Base-by-base conservation (phyloP, 1,284 basidiomycete genomes). In the Neonothopanus nambi region DNA sequence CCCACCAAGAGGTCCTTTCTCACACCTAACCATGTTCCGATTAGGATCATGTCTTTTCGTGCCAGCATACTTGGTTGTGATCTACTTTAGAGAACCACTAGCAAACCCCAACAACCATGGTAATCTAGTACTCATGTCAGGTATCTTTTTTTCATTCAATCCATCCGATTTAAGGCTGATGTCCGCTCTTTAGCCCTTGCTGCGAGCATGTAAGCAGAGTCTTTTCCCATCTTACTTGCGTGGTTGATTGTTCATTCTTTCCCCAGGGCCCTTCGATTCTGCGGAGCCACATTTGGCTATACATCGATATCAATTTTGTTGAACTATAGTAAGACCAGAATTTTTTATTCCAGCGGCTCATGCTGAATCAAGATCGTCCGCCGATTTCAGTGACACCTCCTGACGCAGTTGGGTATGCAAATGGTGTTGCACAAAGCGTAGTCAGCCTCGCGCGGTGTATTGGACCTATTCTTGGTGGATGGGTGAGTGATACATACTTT, bases 11-110 rank as follows among this genome's bases (percentile, higher is more conserved):
- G 89, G 89, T 35, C 84, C 87, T 37, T 91, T 91, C 67, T 92
- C 90, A 2, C 90, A 92, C 65, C 71, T 92, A 42, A 80, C 88
- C 3, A 92, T 92, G 90, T 91, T 90, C 75, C 84, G 90, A 48
- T 72, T 92, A 26, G 89, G 89, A 49, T 86, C 86, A 5, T 65
- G 86, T 23, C 72, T 91, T 26, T 92, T 89, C 68, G 86, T 92
- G 54, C 89, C 89, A 9, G 79, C 87, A 13, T 92, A 92, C 66
- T 73, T 91, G 30, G 82, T 81, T 3, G 88, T 91, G 24, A 77
- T 81, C 13, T 70, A 88, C 37, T 91, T 88, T 64, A 83, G 88
- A n/a, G 36, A 30, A 20, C 72, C 76, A n/a, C 80, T 92, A 53
- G 86, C 85, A 38, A 84, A 79, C 61, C 67, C 77, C 7, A 67